Conservation (phyloP, 2,329 filamentous ascomycete species). For the Ceratocystiopsis brevicomis region DNA sequence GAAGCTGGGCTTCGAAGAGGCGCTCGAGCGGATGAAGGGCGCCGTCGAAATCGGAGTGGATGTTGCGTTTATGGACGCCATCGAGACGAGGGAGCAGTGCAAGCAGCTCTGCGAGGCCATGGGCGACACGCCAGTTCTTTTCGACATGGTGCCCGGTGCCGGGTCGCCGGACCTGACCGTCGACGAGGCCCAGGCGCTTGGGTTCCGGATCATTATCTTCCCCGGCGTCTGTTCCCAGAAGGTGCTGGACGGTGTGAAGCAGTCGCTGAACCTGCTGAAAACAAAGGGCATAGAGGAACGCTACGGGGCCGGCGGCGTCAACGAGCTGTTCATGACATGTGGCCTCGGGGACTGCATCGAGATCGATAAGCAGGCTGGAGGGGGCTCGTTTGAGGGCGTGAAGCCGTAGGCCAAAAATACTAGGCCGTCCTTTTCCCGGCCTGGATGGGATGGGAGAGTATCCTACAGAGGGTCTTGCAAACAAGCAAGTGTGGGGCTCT, state of each 20-base stretch:
- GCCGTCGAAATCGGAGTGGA: constrained; percentile 32
- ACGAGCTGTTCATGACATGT: constrained; percentile 31
- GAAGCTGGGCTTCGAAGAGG: constrained; percentile 30
- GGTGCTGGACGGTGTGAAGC: constrained; percentile 19
- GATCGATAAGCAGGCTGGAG: constrained; percentile 19
- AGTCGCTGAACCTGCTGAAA: constrained; percentile 18
- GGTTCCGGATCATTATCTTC: constrained; percentile 39
- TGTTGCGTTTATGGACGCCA: constrained; percentile 33
- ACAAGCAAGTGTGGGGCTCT: too few relatives aligned
- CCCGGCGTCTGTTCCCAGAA: constrained; percentile 20
- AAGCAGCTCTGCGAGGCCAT: constrained; percentile 14
- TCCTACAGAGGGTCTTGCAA: too few relatives aligned
- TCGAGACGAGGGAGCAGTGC: constrained; percentile 21
- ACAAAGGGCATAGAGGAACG: constrained; percentile 14
- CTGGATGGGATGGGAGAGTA: too few relatives aligned
- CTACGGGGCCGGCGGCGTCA: constrained; percentile 13
- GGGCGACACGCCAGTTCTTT: constrained; percentile 23
- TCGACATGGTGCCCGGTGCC: constrained; percentile 39
- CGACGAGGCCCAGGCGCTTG: constrained; percentile 32
- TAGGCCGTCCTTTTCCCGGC: too few relatives aligned
- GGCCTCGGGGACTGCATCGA: constrained; percentile 30
- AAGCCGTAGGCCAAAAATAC: not conserved
- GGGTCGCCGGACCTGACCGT: constrained; percentile 33
- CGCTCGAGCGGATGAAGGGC: constrained; percentile 23
- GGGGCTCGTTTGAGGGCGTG: not conserved